Evolutionary conservation across 306 rosid species (phyloP), one percentile per base, ranked within the genome.

Genomic region (Acmispon strigosus): DNA sequence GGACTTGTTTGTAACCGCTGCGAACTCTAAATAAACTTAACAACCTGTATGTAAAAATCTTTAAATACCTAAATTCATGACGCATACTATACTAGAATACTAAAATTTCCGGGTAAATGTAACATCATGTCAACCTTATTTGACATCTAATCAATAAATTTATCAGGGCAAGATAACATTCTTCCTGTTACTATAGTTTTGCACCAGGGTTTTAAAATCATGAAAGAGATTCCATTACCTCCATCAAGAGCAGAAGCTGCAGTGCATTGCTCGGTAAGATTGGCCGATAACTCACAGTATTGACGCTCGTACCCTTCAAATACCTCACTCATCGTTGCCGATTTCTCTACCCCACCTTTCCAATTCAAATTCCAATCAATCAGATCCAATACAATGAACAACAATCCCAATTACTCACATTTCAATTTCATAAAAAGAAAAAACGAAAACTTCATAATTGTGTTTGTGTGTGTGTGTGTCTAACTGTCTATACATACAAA

Each of bases 251-350:
- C 72, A 66, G 82, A 63, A 22, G 81, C 86, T 53, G 82, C 76
- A 24, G 85, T 72, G 74, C 86, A 83, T 43, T 85, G 82, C 55
- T 64, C 58, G 9, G 82, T 76, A 68, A 88, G 66, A 76, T 73
- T 80, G n/a, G 80, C 80, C 2, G 87, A 86, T 24, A 84, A 74
- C 69, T 86, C 90, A 79, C 87, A 80, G 55, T 73, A 86, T 67
- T 82, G 87, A 64, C 84, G 87, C 72, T 83, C 81, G 77, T 80
- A 80, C 2, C 84, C 80, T 55, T 80, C 84, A 63, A 80, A 80
- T 39, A 74, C 80, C 58, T 16, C 69, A 70, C 80, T 80, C 84
- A 80, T 80, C 4, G 44, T 75, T 80, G 39, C 73, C 22, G 15
- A 74, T 44, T 53, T 69, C 63, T 61, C 66, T 51, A 29, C 51